These are phyloP conservation scores for Kurtzmaniella cleridarum DNA, from an alignment of 805 yeast species.

Conservation along the genomic window DNA sequence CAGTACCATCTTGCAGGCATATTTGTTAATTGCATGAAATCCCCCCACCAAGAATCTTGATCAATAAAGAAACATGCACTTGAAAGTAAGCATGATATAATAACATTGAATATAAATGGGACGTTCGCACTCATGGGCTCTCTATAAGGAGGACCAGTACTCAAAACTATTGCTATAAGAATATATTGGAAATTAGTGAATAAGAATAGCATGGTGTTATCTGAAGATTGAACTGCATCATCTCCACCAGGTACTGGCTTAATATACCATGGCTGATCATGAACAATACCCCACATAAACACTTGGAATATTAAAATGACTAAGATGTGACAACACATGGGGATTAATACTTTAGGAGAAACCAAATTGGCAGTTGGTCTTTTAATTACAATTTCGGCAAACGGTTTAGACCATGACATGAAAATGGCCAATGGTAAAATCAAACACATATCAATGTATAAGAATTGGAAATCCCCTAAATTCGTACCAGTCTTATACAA, in stretches of 20 bases:
- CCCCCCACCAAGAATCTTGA: constrained; percentile 52
- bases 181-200: constrained; percentile 87
- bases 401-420: constrained; percentile 97
- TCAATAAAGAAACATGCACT: constrained; percentile 48
- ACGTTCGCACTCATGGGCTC: constrained; percentile 60
- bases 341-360: constrained; percentile 79
- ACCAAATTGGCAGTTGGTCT: constrained; percentile 94
- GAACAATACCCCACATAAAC: constrained; percentile 57
- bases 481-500: constrained; percentile 86
- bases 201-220: constrained; percentile 80
- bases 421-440: constrained; percentile 93
- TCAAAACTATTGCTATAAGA: constrained; percentile 72
- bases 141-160: constrained; percentile 92
- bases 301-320: constrained; percentile 63
- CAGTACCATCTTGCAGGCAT: constrained; percentile 47
- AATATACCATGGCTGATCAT: constrained; percentile 65
- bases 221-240: constrained; percentile 77
- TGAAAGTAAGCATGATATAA: constrained; percentile 46
- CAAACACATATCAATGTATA: constrained; percentile 86
- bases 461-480: constrained; percentile 92
- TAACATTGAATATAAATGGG: constrained; percentile 67
- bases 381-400: constrained; percentile 50
- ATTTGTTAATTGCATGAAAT: constrained; percentile 70
- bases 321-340: constrained; percentile 73
- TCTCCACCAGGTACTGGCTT: constrained; percentile 77